Conservation (phyloP, 768 basidiomycete genomes). For the Goffeauzyma gilvescens region DNA sequence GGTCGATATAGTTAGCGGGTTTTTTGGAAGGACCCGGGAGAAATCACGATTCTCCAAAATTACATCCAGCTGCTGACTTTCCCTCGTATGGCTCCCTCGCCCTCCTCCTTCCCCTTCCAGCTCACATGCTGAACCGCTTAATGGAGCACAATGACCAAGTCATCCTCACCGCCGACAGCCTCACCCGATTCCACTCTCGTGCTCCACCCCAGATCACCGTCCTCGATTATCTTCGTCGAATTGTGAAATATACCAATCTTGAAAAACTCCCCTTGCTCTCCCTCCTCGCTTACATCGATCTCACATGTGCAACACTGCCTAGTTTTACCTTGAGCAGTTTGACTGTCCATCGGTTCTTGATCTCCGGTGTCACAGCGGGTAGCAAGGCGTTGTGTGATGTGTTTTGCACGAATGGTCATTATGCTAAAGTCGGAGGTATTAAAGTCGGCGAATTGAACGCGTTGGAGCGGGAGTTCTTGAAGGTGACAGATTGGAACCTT, state of each 20-base stretch:
- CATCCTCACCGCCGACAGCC: slow-evolving; percentile 65
- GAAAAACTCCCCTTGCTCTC: slow-evolving; percentile 40
- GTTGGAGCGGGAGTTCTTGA: slow-evolving; percentile 82
- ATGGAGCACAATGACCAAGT: slow-evolving; percentile 93
- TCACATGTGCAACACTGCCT: slow-evolving; percentile 65
- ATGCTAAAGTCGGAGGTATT: slow-evolving; percentile 92
- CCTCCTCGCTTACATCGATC: slow-evolving; percentile 32
- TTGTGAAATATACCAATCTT: slow-evolving; percentile 85
- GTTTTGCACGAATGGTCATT: slow-evolving; percentile 84
- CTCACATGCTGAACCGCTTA: slow-evolving; percentile 88
- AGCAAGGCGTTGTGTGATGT: slow-evolving; percentile 89
- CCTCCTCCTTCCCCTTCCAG: slow-evolving; percentile 34
- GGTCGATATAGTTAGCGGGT: too few species aligned
- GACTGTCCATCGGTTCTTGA: slow-evolving; percentile 93
- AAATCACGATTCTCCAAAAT: too few species aligned
- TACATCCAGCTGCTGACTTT: too few species aligned
- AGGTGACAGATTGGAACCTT: slow-evolving; percentile 80
- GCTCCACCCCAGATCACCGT: slow-evolving; percentile 72
- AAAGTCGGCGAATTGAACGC: slow-evolving; percentile 76
- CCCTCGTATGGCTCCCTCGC: background rate
- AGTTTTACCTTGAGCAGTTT: slow-evolving; percentile 84
- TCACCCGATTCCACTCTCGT: slow-evolving; percentile 92
- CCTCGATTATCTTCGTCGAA: slow-evolving; percentile 80
- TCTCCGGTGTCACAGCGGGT: slow-evolving; percentile 75
- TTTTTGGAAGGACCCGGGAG: too few species aligned